Evolutionary conservation across 352 stramenopile genomes (phyloP).

Genomic region (Peronosclerospora sorghi): DNA sequence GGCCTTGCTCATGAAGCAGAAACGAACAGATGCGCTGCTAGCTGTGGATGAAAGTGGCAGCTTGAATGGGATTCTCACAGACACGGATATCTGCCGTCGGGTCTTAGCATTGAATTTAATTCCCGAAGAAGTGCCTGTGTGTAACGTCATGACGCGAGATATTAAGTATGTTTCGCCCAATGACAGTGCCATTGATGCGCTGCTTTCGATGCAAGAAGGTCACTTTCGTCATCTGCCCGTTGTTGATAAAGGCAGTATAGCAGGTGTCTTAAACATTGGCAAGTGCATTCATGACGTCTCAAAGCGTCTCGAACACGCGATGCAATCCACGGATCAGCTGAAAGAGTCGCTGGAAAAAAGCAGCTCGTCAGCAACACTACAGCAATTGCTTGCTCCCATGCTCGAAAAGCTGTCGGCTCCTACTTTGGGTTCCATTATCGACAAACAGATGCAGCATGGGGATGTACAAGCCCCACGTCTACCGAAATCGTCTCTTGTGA

Average conservation of each 20-base stretch:
- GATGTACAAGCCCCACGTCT: conserved; percentile 53
- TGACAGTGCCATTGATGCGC: conserved; percentile 92
- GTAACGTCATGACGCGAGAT: conserved; percentile 91
- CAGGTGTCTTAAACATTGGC: conserved; percentile 95
- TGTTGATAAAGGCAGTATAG: conserved; percentile 78
- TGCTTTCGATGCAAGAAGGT: conserved; percentile 96
- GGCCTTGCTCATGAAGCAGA: conserved; percentile 84
- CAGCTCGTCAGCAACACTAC: conserved; percentile 55
- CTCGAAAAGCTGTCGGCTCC: conserved; percentile 71
- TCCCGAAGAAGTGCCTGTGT: conserved; percentile 54
- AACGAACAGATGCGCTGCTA: conserved; percentile 88
- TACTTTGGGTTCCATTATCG: conserved; percentile 77
- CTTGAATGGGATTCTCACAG: conserved; percentile 92
- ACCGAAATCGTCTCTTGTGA: conserved; percentile 77
- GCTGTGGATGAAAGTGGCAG: conserved; percentile 77
- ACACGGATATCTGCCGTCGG: conserved; percentile 92
- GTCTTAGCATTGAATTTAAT: conserved; percentile 85
- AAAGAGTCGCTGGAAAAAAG: conserved; percentile 75
- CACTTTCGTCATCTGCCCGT: conserved; percentile 96
- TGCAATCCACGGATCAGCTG: conserved; percentile 71
- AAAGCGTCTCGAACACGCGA: conserved; percentile 89
- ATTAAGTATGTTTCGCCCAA: conserved; percentile 91
- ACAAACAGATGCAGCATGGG: conserved; percentile 48
- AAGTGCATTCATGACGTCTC: conserved; percentile 98
- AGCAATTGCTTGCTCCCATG: conserved; percentile 72